Evolutionary conservation across 192 early-diverging fungal species (phyloP), one percentile per base, ranked within the genome.

Genomic region (Obelidium mucronatum): DNA sequence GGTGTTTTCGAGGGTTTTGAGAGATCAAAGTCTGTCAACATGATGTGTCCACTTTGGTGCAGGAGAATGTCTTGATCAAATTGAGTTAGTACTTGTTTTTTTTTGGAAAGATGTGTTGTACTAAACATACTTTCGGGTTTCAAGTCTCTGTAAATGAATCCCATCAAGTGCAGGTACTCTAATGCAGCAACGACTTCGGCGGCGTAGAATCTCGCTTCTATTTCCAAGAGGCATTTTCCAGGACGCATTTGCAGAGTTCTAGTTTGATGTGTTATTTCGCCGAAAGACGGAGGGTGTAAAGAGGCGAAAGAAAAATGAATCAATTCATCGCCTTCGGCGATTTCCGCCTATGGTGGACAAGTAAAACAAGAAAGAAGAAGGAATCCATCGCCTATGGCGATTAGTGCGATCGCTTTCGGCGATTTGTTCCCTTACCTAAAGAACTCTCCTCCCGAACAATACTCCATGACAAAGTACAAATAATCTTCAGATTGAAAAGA

Each of bases 21-120:
- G 22, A 99, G 89, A 83, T 98, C 98, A 87, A 99, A 99, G 77
- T 99, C 98, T 17, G 95, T 94, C 73, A 99, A 86, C 96, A 97
- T 98, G 75, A 99, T 98, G 82, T 99, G 97, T 11, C 97, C 97
- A 36, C 91, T 96, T 67, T 94, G 90, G 80, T 98, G 96, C 61
- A 99, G 82, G 34, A 99, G 84, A 75, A 98, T 98, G 75, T 82
- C 79, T 83, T 61, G 15, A 5, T 5, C 11, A 24, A 48, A 71
- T 67, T 69, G 13, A 35, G 33, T 13, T 36, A 28, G 15, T 40
- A 39, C n/a, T 52, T 52, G n/a, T 52, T 13, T 52, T 52, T 39
- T 44, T 75, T 28, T 51, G 1, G 22, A 68, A 51, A 67, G 26
- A 60, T 31, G 11, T 34, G 2, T 0, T 36, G 48, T n/a, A 39